Conservation (phyloP, 78 protist species). For the Dictyostelium capitatum region DNA sequence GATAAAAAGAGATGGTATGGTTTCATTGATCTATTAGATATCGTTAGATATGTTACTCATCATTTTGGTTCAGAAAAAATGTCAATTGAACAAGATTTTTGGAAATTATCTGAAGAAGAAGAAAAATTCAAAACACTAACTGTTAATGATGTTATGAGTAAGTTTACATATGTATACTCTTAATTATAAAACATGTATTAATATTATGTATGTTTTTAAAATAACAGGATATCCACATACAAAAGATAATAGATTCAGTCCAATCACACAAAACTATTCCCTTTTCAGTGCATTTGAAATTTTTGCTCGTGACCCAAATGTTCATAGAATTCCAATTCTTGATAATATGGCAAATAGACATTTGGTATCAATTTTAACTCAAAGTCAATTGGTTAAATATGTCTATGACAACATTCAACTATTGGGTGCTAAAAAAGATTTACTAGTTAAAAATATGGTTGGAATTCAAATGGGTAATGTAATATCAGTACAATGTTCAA, state of each 20-base stretch:
- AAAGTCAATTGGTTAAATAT: conserved; percentile 62
- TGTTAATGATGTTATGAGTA: conserved; percentile 69
- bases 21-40: conserved; percentile 65
- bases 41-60: conserved; percentile 59
- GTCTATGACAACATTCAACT: conserved; percentile 39
- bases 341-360: conserved; percentile 53
- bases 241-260: conserved; percentile 45
- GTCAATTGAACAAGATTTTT: conserved; percentile 61
- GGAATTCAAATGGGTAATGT: conserved; percentile 31
- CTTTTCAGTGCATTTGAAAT: conserved; percentile 53
- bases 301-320: conserved; percentile 70
- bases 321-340: conserved; percentile 68
- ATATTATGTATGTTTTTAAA: neutral
- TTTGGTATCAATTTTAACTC: conserved; percentile 64
- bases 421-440: conserved; percentile 61
- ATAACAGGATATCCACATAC: conserved; percentile 21
- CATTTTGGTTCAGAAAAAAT: conserved; percentile 58
- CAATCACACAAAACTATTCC: conserved; percentile 63
- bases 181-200: too few relatives aligned
- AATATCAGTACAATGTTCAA: neutral
- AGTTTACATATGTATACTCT: too few relatives aligned
- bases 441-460: conserved; percentile 42
- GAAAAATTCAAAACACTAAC: conserved; percentile 57
- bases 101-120: conserved; percentile 40
- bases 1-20: conserved; percentile 76